Conservation (phyloP, 257 asterid genomes). For the Nicotiana otophora region DNA sequence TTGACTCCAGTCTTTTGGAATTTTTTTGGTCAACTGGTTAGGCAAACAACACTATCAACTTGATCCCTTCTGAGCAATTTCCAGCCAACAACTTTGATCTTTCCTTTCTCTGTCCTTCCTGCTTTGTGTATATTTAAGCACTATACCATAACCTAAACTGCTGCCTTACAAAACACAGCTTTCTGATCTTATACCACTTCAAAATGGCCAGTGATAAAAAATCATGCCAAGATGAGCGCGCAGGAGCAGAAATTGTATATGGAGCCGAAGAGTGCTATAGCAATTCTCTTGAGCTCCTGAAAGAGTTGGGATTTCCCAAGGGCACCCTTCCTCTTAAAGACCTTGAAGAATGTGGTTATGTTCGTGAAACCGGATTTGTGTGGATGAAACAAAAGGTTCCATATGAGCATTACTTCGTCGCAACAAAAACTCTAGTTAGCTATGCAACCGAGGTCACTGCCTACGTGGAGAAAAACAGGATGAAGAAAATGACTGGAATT, state of each 20-base stretch:
- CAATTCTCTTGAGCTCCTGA: constrained; percentile 53
- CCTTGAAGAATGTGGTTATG: constrained; percentile 90
- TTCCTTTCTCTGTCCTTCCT: neutral
- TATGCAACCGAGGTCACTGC: constrained; percentile 82
- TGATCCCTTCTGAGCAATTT: constrained; percentile 39
- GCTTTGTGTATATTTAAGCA: constrained; percentile 27
- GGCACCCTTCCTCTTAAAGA: constrained; percentile 83
- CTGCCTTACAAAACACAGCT: constrained; percentile 2
- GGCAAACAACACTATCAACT: constrained; percentile 29
- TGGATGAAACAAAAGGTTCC: constrained; percentile 96
- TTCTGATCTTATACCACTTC: neutral
- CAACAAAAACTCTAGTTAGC: constrained; percentile 55
- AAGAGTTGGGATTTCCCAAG: constrained; percentile 74
- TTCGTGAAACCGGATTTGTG: constrained; percentile 65
- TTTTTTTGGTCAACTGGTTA: neutral
- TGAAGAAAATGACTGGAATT: constrained; percentile 91
- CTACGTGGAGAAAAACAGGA: constrained; percentile 69
- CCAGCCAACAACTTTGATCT: constrained; percentile 27
- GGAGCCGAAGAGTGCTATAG: constrained; percentile 60
- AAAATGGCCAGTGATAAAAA: constrained; percentile 38
- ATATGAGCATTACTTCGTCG: constrained; percentile 60
- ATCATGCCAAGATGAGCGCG: constrained; percentile 34
- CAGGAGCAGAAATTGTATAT: constrained; percentile 54
- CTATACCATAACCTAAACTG: neutral
- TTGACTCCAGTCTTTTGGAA: neutral